Base-by-base conservation (phyloP, 2,329 filamentous ascomycete genomes). In the Fusarium oxysporum region DNA sequence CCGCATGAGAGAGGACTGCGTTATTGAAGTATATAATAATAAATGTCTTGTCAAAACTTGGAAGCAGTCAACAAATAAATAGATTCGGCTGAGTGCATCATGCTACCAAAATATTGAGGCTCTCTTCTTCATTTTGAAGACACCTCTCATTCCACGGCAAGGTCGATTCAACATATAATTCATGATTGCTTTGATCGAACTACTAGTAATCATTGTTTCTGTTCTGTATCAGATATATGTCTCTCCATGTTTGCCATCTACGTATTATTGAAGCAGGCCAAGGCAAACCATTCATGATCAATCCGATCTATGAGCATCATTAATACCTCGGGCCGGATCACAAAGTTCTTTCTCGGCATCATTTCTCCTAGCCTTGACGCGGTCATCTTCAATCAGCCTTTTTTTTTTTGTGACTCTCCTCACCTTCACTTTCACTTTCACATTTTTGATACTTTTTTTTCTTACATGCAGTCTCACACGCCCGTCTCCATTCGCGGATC, bases 401-500 rank as follows among this genome's bases (percentile, higher is more conserved):
- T 32, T 63, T 25, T 28, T 59, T 43, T 48, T 61, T 12, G n/a
- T n/a, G n/a, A n/a, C n/a, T n/a, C n/a, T 38, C 60, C 37, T 28
- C 32, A 59, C 44, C 16, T 44, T 61, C 59, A 64, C 64, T 6
- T 55, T 33, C 60, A 64, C 47, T 1, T 58, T 33, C 60, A 51
- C 19, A 51, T 66, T 44, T 44, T 65, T 65, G 51, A 58, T 43
- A 21, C 30, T 35, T 47, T 62, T 48, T 30, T 35, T 62, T 66
- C 60, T 55, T 53, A 66, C 62, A 61, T 63, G 45, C 57, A 13
- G 65, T 71, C 70, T 73, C 66, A 73, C 70, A 73, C 70, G 70
- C 70, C 70, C 70, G n/a, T 56, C 61, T 71, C 61, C 72, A 68
- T 65, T 61, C 74, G 75, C 71, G 73, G 75, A 77, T 77, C 75